phyloP scores from a whole-genome alignment of 352 stramenopile genomes.

The Globisporangium orthogonon region DNA sequence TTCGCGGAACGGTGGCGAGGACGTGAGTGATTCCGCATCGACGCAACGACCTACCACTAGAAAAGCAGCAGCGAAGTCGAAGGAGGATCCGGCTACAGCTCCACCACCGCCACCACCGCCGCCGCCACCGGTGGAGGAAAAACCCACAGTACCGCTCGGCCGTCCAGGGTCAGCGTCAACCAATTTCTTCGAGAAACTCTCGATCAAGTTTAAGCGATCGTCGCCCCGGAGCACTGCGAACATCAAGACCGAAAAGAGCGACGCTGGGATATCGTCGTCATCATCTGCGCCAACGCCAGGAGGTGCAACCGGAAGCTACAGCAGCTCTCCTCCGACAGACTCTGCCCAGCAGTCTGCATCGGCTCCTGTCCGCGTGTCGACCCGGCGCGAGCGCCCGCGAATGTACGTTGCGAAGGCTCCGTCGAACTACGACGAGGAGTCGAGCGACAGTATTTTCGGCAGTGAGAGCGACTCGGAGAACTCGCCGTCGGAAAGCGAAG shows the following conservation, averaged over 20 bases:
- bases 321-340: conserved; percentile 4
- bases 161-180: conserved; percentile 35
- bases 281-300: background rate
- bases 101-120: conserved; percentile 17
- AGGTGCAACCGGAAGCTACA: background rate
- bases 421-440: conserved; percentile 71
- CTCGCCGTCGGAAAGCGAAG: conserved; percentile 37
- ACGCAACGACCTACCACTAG: background rate
- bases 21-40: background rate
- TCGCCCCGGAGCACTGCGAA: conserved; percentile 31
- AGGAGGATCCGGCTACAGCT: conserved; percentile 1
- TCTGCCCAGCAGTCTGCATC: conserved; percentile 9
- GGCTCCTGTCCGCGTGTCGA: conserved; percentile 23
- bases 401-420: conserved; percentile 75
- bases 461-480: conserved; percentile 61
- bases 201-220: conserved; percentile 68
- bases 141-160: conserved; percentile 7
- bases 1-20: background rate
- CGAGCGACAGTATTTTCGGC: conserved; percentile 83
- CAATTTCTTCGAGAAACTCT: conserved; percentile 84
- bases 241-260: background rate
- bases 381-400: conserved; percentile 48
- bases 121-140: conserved; percentile 30
- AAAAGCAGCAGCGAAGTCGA: background rate
- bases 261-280: conserved; percentile 7